Evolutionary conservation across 2,329 filamentous ascomycete species (phyloP).

Genomic region (Fusarium concolor): DNA sequence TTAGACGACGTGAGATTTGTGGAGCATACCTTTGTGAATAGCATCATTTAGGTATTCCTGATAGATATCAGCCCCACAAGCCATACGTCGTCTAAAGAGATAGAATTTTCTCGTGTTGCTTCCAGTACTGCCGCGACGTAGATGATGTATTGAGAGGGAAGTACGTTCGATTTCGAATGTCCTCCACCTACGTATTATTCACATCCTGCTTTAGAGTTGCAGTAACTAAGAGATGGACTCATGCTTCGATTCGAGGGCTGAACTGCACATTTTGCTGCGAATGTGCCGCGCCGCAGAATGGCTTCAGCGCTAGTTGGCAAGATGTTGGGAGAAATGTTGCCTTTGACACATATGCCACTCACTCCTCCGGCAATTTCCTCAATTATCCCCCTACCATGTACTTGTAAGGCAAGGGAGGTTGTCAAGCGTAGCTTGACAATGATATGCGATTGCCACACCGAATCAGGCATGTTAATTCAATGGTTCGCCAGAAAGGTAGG

Average conservation of each 20-base stretch:
- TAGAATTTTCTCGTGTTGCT: not conserved
- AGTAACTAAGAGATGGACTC: not conserved
- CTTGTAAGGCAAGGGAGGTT: conserved; percentile 26
- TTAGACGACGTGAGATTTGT: too few species aligned
- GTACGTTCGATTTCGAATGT: not conserved
- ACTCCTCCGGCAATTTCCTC: not conserved
- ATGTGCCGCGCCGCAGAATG: not conserved
- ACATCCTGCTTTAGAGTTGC: not conserved
- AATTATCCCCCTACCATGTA: not conserved
- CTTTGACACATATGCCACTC: not conserved
- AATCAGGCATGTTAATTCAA: conserved; percentile 11
- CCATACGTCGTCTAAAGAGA: too few species aligned
- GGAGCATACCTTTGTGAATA: too few species aligned
- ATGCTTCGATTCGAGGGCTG: not conserved
- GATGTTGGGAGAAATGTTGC: not conserved
- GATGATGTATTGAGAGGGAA: not conserved
- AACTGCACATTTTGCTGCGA: not conserved
- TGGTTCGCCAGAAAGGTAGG: conserved; percentile 5
- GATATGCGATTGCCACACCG: conserved; percentile 8
- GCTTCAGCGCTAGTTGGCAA: not conserved
- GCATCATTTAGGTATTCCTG: too few species aligned
- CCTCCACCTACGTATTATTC: not conserved
- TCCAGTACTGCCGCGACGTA: not conserved
- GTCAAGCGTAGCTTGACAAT: conserved; percentile 28
- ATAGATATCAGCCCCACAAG: too few species aligned